Base-by-base conservation (phyloP, 768 basidiomycete genomes). In the Tulasnella calospora region DNA sequence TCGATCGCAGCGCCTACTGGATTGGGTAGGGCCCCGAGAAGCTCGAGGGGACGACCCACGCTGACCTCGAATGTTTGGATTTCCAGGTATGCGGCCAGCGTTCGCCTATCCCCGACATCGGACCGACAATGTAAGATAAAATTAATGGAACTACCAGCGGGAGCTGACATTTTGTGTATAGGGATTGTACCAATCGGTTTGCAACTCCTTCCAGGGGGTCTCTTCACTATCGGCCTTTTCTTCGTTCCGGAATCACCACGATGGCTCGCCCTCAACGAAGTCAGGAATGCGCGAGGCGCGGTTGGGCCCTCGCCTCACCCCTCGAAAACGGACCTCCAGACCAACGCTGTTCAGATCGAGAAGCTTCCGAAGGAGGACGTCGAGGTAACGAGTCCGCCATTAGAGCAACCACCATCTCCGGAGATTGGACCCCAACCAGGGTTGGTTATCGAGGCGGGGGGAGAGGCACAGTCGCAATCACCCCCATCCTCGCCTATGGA, bases 71-170 rank as follows among this genome's bases (percentile, higher is more conserved):
- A 27, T 33, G 46, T 73, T 17, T 8, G 69, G 74, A 76, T 47
- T 78, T 46, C 69, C 46, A 78, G 77, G 30, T 78, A 78, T 55
- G 77, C 38, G 30, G 77, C 70, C 77, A 78, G 77, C 77, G 33
- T 78, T 57, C 46, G 55, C 71, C 38, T 78, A 40, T 41, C 67
- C 35, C 70, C 44, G 30, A 71, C 70, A 33, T 44, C 44, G 40
- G 27, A 44, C 33, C 35, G 41, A 51, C 77, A 78, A 71, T 78
- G 77, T 78, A n/a, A 44, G 75, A 35, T 1, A 13, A 57, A 3
- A n/a, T 51, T n/a, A 51, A 6, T 51, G 23, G 51, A 51, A n/a
- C 51, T 12, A 1, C 51, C 23, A 13, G 51, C 51, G n/a, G 51
- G 21, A n/a, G n/a, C 21, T 51, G 51, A 51, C n/a, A n/a, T 21